Evolutionary conservation across 140 eudicot species (phyloP).

Genomic region (Oenanthe javanica): DNA sequence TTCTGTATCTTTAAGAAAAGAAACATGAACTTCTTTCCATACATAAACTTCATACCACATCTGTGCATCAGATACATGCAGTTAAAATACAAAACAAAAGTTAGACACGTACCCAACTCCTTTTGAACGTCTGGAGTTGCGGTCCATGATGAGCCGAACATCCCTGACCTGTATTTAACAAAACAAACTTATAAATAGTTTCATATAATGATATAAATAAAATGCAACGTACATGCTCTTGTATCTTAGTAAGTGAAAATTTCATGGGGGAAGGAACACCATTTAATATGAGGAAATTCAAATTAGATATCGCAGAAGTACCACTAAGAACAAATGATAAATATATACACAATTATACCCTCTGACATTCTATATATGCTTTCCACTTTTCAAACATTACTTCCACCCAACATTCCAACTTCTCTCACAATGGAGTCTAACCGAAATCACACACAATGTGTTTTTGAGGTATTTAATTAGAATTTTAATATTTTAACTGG

Average conservation of each 20-base stretch:
- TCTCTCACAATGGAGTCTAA: not conserved
- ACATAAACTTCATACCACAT: not conserved
- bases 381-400: not conserved
- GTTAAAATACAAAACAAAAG: not conserved
- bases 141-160: slow-evolving; percentile 85
- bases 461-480: not conserved
- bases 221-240: not conserved
- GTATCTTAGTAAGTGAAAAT: not conserved
- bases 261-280: not conserved
- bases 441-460: not conserved
- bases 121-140: slow-evolving; percentile 89
- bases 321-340: not conserved
- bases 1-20: not conserved
- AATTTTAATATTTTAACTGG: not conserved
- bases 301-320: not conserved
- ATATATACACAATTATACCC: not conserved
- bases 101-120: slow-evolving; percentile 79
- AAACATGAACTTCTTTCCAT: not conserved
- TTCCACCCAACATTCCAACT: not conserved
- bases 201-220: not conserved
- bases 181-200: not conserved
- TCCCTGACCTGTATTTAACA: slow-evolving; percentile 64
- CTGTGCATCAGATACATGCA: not conserved
- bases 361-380: not conserved
- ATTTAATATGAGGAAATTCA: not conserved